Conservation (phyloP, 2,329 filamentous ascomycete genomes). For the Aspergillus bombycis region DNA sequence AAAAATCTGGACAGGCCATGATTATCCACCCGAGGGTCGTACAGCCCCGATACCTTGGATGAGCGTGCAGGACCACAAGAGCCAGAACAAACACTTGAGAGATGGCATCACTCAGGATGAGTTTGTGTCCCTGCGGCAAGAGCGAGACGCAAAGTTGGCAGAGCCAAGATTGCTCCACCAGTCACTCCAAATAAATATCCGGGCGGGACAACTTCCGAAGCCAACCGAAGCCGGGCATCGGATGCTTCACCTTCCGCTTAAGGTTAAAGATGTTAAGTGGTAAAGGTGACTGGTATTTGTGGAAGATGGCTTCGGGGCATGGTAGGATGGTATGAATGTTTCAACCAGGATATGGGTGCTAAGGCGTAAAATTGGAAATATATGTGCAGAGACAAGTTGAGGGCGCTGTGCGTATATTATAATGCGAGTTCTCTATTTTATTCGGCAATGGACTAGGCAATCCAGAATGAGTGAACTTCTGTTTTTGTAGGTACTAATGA, state of each 20-base stretch:
- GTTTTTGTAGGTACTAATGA: background rate
- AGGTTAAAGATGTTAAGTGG: slow-evolving; percentile 27
- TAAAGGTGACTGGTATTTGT: slow-evolving; percentile 6
- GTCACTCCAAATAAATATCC: slow-evolving; percentile 57
- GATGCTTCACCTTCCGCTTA: slow-evolving; percentile 37
- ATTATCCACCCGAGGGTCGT: slow-evolving; percentile 52
- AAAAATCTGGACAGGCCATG: slow-evolving; percentile 59
- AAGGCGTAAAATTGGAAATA: background rate
- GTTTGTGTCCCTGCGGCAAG: slow-evolving; percentile 49
- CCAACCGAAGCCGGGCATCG: slow-evolving; percentile 26
- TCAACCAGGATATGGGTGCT: background rate
- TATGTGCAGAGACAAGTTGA: background rate
- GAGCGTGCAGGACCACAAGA: slow-evolving; percentile 52
- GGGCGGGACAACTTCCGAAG: slow-evolving; percentile 51
- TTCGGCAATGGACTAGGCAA: background rate
- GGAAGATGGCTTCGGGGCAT: background rate
- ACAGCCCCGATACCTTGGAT: slow-evolving; percentile 43
- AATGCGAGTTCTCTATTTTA: background rate
- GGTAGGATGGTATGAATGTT: background rate
- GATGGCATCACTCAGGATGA: slow-evolving; percentile 47
- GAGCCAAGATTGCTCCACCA: slow-evolving; percentile 55
- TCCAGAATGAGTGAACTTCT: background rate
- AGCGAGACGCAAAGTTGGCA: slow-evolving; percentile 49
- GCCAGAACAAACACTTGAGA: slow-evolving; percentile 54
- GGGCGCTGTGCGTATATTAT: background rate